Conservation (phyloP, 2,329 filamentous ascomycete genomes). For the Neobulgaria alba region DNA sequence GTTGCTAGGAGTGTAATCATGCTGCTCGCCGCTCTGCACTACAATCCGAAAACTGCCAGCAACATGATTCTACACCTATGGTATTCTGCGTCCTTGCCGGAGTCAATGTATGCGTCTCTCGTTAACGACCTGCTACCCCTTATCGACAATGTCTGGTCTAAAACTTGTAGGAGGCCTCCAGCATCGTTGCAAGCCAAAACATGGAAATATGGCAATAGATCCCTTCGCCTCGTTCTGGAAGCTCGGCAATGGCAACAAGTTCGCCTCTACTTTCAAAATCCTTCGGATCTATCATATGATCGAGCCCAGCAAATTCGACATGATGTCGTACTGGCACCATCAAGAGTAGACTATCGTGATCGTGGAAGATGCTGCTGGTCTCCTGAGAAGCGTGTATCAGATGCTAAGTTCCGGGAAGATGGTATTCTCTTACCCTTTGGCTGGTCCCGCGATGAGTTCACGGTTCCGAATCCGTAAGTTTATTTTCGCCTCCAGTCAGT, state of each 20-base stretch:
- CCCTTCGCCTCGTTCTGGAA: not conserved
- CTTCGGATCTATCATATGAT: not conserved
- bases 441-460: not conserved
- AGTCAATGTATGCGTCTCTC: not conserved
- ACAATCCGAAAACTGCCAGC: slow-evolving; percentile 1
- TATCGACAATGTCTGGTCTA: not conserved
- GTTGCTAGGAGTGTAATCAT: slow-evolving; percentile 10
- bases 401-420: not conserved
- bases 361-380: not conserved
- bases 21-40: slow-evolving; percentile 5
- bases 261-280: not conserved
- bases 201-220: not conserved
- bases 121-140: not conserved
- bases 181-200: not conserved
- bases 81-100: slow-evolving; percentile 32
- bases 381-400: not conserved
- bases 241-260: not conserved
- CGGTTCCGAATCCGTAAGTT: not conserved
- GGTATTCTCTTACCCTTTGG: not conserved
- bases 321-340: not conserved
- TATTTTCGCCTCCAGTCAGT: not conserved
- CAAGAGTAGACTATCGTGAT: not conserved
- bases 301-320: not conserved
- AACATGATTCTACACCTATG: slow-evolving; percentile 31
- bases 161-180: not conserved